These are phyloP conservation scores for Colletotrichum godetiae DNA, from an alignment of 2,329 filamentous ascomycete species.

Conservation along the genomic window DNA sequence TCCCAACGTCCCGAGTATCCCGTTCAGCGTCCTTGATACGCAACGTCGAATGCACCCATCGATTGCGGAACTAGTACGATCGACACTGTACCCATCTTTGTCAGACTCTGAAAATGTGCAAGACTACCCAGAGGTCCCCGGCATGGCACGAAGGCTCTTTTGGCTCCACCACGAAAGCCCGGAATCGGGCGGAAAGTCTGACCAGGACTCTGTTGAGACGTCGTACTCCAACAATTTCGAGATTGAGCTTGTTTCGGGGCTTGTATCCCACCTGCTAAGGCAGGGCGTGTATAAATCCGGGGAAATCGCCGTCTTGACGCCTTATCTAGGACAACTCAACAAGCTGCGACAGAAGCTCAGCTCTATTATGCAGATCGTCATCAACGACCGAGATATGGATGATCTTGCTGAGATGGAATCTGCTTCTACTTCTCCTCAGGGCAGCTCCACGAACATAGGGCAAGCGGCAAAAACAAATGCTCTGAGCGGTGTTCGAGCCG, in stretches of 20 bases:
- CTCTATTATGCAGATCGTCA: constrained; percentile 66
- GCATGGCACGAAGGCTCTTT: constrained; percentile 65
- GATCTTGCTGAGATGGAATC: constrained; percentile 57
- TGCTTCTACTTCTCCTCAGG: constrained; percentile 31
- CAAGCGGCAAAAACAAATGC: constrained; percentile 47
- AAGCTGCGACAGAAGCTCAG: constrained; percentile 59
- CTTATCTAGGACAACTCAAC: constrained; percentile 69
- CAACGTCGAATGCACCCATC: constrained; percentile 75
- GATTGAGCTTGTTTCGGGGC: constrained; percentile 68
- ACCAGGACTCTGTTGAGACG: constrained; percentile 48
- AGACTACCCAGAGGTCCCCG: constrained; percentile 59
- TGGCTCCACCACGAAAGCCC: constrained; percentile 68
- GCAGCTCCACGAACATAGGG: not conserved
- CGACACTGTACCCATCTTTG: constrained; percentile 67
- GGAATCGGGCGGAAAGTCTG: constrained; percentile 14
- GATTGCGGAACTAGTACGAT: constrained; percentile 68
- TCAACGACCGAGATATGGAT: constrained; percentile 72
- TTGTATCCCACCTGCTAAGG: constrained; percentile 73
- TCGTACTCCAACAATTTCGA: constrained; percentile 70
- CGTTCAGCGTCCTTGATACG: constrained; percentile 57
- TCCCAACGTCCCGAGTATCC: constrained; percentile 40
- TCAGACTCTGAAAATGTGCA: constrained; percentile 57
- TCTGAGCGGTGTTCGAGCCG: constrained; percentile 62
- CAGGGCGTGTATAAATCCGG: constrained; percentile 70
- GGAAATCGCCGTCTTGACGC: constrained; percentile 79